Evolutionary conservation across 2,329 filamentous ascomycete species (phyloP), one percentile per base, ranked within the genome.

Genomic region (Alternaria gaisen): DNA sequence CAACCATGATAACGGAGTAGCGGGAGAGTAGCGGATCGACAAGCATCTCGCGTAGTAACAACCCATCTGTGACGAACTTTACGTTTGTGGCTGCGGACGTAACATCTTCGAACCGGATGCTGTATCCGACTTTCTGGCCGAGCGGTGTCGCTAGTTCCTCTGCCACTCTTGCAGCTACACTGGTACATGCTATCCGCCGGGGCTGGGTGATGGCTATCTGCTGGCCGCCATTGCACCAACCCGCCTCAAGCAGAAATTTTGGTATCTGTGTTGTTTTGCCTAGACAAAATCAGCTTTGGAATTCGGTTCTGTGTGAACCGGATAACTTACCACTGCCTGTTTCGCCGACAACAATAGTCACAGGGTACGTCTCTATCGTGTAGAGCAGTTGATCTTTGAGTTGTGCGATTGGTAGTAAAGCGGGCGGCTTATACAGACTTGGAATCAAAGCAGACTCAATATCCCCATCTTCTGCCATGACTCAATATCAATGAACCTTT

Each of bases 1-100:
- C 95, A 8, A 99, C 91, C 93, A 99, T 97, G 70, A 99, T 92
- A 44, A 97, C 91, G 0, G 93, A 96, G 77, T 99, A 99, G 11
- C 93, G 87, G 20, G 92, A 95, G 36, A 99, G 81, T 4, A 98
- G 81, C 12, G 95, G 95, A 78, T 99, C 95, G 4, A 97, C 92
- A 5, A 99, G 85, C 28, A 94, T 95, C 80, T 99, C 95, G 71
- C 94, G 85, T 54, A 99, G 88, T 32, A 99, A 85, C 50, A 99
- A 84, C 0, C 94, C 94, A 80, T 99, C 95, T 0, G 94, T 99
- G 65, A 98, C 82, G 74, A 98, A 98, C 77, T 99, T 97, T 81
- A 99, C 94, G 53, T 88, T 88, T 1, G 95, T 99, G 34, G 87
- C 85, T 18, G 90, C 85, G 20, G 93, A 97, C 5, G 94, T 97